phyloP scores from a whole-genome alignment of 345 rosid genomes.

The Euphorbia lathyris region DNA sequence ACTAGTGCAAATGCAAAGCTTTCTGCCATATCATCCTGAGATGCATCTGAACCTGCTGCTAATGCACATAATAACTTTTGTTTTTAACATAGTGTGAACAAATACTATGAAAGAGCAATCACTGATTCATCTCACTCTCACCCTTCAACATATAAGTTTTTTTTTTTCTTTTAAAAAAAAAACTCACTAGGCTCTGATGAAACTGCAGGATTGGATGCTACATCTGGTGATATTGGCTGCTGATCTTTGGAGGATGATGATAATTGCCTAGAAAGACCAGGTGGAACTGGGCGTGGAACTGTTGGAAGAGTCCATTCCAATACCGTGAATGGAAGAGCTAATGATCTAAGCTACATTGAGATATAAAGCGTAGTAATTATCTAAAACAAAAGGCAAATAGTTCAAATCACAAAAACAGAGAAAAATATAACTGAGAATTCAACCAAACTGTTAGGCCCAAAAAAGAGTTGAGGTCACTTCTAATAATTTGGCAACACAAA shows the following conservation, averaged over 20 bases:
- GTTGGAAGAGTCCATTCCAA: slow-evolving; percentile 99
- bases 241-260: slow-evolving; percentile 35
- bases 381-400: slow-evolving; percentile 12
- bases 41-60: slow-evolving; percentile 46
- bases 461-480: not conserved
- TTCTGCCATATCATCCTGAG: slow-evolving; percentile 74
- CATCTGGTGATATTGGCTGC: slow-evolving; percentile 43
- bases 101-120: slow-evolving; percentile 5
- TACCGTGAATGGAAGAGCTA: slow-evolving; percentile 99
- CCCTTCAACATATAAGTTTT: slow-evolving; percentile 16
- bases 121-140: slow-evolving; percentile 6
- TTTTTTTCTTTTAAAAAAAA: no score
- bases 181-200: slow-evolving; percentile 71
- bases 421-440: not conserved
- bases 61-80: slow-evolving; percentile 40
- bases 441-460: slow-evolving; percentile 6
- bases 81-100: slow-evolving; percentile 14
- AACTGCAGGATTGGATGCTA: slow-evolving; percentile 41
- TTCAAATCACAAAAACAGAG: slow-evolving; percentile 1
- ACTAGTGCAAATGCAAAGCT: slow-evolving; percentile 96
- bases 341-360: slow-evolving; percentile 96
- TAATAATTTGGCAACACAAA: not conserved
- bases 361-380: slow-evolving; percentile 45
- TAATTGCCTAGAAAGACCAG: slow-evolving; percentile 50
- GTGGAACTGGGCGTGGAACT: slow-evolving; percentile 73